A percentile compares a stretch with the other conserved stretches of the same genome.
Conservation (phyloP, 805 yeast species). For the Clavispora carvajalis region DNA sequence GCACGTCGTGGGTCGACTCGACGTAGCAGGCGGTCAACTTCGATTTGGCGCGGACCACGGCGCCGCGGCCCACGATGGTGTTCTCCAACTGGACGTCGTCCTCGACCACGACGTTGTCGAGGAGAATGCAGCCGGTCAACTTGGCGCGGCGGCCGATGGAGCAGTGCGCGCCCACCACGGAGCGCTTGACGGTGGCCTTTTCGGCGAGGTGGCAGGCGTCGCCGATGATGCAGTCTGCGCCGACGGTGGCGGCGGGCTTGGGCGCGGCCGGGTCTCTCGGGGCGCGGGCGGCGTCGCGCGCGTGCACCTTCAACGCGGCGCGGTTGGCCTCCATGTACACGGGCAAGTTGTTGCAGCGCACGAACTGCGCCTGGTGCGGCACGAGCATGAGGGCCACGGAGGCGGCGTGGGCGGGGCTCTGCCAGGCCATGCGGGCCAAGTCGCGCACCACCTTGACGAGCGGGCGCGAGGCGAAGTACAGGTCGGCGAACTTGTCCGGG, state of each 20-base stretch:
- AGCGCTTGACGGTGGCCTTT: constrained; percentile 77
- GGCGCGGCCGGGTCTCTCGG: constrained; percentile 23
- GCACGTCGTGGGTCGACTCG: constrained; percentile 72
- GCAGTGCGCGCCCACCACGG: constrained; percentile 74
- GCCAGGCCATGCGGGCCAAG: constrained; percentile 89
- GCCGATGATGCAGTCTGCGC: constrained; percentile 82
- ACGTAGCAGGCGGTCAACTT: constrained; percentile 77
- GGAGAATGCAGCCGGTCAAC: constrained; percentile 77
- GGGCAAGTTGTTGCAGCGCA: constrained; percentile 72
- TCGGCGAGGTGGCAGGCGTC: constrained; percentile 66
- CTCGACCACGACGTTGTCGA: constrained; percentile 65
- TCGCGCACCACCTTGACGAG: constrained; percentile 73
- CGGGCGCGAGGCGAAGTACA: constrained; percentile 42
- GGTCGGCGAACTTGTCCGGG: constrained; percentile 28
- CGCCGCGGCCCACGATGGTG: constrained; percentile 74
- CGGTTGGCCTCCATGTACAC: constrained; percentile 91
- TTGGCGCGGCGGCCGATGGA: constrained; percentile 80
- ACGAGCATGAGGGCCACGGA: constrained; percentile 65
- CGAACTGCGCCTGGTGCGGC: constrained; percentile 65
- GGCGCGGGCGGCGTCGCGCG: constrained; percentile 30
- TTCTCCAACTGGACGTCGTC: constrained; percentile 82
- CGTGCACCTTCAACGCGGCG: constrained; percentile 60
- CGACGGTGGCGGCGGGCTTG: constrained; percentile 65
- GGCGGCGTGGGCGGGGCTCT: constrained; percentile 54
- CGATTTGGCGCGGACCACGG: constrained; percentile 57